Conservation (phyloP, 352 stramenopile genomes). For the Peronospora belbahrii region DNA sequence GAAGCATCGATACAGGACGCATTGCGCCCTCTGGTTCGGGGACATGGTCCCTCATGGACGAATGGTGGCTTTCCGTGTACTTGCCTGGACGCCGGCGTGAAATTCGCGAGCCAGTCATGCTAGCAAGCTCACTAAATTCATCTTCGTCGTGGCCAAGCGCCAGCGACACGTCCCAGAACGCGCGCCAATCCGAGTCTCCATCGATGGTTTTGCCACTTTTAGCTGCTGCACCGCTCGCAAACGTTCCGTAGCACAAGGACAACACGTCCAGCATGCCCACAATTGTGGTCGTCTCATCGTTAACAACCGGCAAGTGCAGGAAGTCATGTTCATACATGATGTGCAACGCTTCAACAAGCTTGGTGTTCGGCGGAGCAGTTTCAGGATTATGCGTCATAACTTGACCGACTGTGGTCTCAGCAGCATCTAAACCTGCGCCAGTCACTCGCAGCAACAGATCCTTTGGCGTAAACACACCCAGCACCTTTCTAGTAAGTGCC, state of each 20-base stretch:
- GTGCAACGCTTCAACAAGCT: slow-evolving; percentile 94
- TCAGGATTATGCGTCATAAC: slow-evolving; percentile 97
- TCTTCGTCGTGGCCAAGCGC: slow-evolving; percentile 65
- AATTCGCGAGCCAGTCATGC: slow-evolving; percentile 47
- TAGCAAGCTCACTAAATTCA: slow-evolving; percentile 64
- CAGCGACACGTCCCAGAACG: slow-evolving; percentile 87
- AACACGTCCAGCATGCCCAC: slow-evolving; percentile 82
- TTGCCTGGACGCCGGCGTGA: slow-evolving; percentile 29
- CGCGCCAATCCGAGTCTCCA: slow-evolving; percentile 71
- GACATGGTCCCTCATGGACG: slow-evolving; percentile 40
- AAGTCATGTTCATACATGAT: slow-evolving; percentile 98
- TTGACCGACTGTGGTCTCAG: slow-evolving; percentile 83
- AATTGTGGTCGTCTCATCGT: slow-evolving; percentile 64
- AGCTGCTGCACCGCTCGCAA: slow-evolving; percentile 53
- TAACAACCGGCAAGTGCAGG: slow-evolving; percentile 94
- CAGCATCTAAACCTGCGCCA: slow-evolving; percentile 85
- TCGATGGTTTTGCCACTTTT: slow-evolving; percentile 29
- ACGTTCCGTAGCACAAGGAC: slow-evolving; percentile 84
- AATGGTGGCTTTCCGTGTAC: slow-evolving; percentile 34
- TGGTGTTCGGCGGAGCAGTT: slow-evolving; percentile 86
- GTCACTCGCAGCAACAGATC: slow-evolving; percentile 94
- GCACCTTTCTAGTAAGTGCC: slow-evolving; percentile 42
- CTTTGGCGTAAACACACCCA: slow-evolving; percentile 97
- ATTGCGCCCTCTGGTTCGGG: slow-evolving; percentile 55
- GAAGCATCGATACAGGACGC: slow-evolving; percentile 71